A percentile compares a stretch with the other conserved stretches of the same genome.
Evolutionary conservation across 768 basidiomycete genomes (phyloP).

Genomic region (Megacollybia marginata): DNA sequence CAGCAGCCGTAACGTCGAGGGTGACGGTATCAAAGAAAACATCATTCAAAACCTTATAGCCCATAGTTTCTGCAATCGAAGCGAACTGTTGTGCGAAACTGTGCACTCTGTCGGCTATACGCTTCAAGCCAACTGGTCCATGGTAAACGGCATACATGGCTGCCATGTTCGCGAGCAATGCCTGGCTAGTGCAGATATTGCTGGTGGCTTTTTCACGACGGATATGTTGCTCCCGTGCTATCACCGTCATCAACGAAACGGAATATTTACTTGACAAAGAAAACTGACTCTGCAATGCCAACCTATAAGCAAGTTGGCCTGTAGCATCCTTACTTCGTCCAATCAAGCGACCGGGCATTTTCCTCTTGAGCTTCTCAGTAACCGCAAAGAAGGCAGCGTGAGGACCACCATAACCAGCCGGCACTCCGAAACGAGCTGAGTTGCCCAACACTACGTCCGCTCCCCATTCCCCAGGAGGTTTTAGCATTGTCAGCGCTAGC

Average conservation of each 20-base stretch:
- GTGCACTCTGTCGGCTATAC: conserved; percentile 90
- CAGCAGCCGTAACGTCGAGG: conserved; percentile 59
- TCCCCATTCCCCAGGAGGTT: conserved; percentile 98
- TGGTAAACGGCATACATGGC: conserved; percentile 99
- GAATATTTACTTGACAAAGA: background rate
- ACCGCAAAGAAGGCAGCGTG: conserved; percentile 98
- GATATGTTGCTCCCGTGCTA: conserved; percentile 95
- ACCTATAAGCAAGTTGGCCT: conserved; percentile 83
- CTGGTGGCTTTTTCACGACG: conserved; percentile 97
- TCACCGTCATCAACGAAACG: background rate
- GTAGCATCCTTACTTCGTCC: conserved; percentile 81
- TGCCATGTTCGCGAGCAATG: conserved; percentile 97
- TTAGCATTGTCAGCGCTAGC: conserved; percentile 85
- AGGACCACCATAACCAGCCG: conserved; percentile 94
- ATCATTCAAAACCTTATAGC: conserved; percentile 66
- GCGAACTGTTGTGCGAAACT: conserved; percentile 75
- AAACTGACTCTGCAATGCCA: conserved; percentile 89
- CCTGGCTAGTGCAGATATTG: conserved; percentile 98
- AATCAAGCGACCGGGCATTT: conserved; percentile 97
- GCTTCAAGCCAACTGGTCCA: conserved; percentile 76
- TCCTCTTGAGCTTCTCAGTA: conserved; percentile 85
- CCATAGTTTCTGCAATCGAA: conserved; percentile 56
- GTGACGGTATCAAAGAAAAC: conserved; percentile 90
- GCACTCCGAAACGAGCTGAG: conserved; percentile 94
- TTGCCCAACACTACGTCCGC: conserved; percentile 95